These are phyloP conservation scores for Symbiodinium natans DNA, from an alignment of 73 alveolate species.

Conservation along the genomic window DNA sequence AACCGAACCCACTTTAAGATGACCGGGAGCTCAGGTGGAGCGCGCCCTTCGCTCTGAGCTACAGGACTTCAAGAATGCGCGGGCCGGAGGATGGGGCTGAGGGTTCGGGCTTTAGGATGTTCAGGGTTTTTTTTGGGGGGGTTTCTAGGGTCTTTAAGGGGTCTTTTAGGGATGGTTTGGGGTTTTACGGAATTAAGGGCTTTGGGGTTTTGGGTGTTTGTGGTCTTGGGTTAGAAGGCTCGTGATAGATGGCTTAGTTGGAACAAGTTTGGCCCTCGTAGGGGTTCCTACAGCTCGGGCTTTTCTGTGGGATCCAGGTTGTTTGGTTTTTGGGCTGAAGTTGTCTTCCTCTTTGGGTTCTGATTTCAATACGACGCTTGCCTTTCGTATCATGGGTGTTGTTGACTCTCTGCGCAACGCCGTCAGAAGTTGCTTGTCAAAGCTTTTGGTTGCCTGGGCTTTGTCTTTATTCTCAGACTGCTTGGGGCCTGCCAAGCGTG, in stretches of 20 bases:
- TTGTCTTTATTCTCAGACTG: background rate
- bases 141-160: background rate
- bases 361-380: too few species aligned
- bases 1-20: background rate
- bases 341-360: background rate
- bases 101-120: background rate
- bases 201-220: background rate
- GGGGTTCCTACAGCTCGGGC: too few species aligned
- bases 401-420: too few species aligned
- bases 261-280: too few species aligned
- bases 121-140: background rate
- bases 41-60: conserved; percentile 49
- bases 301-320: too few species aligned
- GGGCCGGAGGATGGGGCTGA: background rate
- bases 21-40: conserved; percentile 53
- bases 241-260: too few species aligned
- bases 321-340: background rate
- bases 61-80: conserved; percentile 70
- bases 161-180: too few species aligned
- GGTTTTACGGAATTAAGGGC: background rate
- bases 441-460: background rate
- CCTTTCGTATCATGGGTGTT: too few species aligned
- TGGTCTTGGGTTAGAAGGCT: background rate
- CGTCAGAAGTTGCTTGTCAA: too few species aligned
- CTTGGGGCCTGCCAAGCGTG: too few species aligned